A percentile compares a stretch with the other conserved stretches of the same genome.
phyloP scores from a whole-genome alignment of 768 basidiomycete species.

The Stropharia rugosoannulata region DNA sequence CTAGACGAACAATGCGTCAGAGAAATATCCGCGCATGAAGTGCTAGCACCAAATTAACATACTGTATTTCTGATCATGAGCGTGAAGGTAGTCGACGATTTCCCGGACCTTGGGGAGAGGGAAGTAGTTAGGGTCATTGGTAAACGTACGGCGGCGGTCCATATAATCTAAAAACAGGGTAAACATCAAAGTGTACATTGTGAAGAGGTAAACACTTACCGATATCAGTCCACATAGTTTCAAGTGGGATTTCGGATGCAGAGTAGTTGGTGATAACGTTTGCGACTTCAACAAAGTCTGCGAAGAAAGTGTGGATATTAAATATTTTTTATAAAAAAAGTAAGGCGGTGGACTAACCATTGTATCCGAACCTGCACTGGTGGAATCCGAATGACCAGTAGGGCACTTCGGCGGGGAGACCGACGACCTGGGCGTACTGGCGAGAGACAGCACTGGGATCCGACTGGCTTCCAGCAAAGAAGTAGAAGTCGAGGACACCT shows the following conservation, averaged over 20 bases:
- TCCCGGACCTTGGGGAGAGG: slow-evolving; percentile 62
- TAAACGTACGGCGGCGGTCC: slow-evolving; percentile 66
- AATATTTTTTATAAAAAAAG: not conserved
- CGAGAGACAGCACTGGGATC: slow-evolving; percentile 57
- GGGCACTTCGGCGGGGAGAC: slow-evolving; percentile 68
- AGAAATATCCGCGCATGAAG: not conserved
- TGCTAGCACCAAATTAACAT: slow-evolving; percentile 14
- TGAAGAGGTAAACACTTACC: slow-evolving; percentile 31
- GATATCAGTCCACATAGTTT: slow-evolving; percentile 83
- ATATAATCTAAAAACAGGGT: slow-evolving; percentile 55
- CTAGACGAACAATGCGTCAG: slow-evolving; percentile 28
- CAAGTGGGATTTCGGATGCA: slow-evolving; percentile 60
- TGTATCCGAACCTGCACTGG: slow-evolving; percentile 72
- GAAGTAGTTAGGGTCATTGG: slow-evolving; percentile 67
- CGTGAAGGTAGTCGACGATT: slow-evolving; percentile 60
- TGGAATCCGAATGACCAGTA: slow-evolving; percentile 76
- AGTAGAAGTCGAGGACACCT: slow-evolving; percentile 77
- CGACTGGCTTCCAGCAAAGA: slow-evolving; percentile 64
- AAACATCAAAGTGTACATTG: not conserved
- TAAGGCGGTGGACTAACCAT: slow-evolving; percentile 33
- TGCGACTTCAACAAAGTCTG: slow-evolving; percentile 64
- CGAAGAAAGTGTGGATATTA: not conserved
- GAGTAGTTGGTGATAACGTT: slow-evolving; percentile 63
- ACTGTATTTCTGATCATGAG: slow-evolving; percentile 59
- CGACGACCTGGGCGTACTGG: slow-evolving; percentile 71